These are phyloP conservation scores for Rhodotorula paludigena DNA, from an alignment of 768 basidiomycete species.

Conservation along the genomic window DNA sequence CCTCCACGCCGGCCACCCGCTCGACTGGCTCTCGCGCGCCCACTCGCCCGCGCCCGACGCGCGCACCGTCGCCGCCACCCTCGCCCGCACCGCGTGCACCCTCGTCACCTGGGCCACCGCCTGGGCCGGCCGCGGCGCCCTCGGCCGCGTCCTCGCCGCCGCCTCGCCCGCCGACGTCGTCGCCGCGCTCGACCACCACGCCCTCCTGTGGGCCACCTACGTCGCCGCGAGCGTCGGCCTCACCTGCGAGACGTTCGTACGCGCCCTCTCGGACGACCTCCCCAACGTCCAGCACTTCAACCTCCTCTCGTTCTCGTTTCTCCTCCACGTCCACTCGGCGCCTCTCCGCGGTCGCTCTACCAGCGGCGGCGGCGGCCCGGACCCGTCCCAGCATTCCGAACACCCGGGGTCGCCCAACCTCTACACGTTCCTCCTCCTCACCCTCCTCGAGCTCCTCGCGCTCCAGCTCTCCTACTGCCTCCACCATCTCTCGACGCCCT, in stretches of 20 bases:
- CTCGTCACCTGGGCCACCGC: background rate
- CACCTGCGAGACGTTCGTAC: slow-evolving; percentile 23
- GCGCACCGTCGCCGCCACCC: too few species aligned
- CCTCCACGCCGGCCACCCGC: background rate
- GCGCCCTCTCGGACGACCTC: slow-evolving; percentile 23
- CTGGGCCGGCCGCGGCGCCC: slow-evolving; percentile 1
- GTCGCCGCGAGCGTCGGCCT: slow-evolving; percentile 10
- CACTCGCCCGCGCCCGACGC: background rate
- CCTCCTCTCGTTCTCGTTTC: slow-evolving; percentile 35
- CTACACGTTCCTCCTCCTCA: slow-evolving; percentile 22
- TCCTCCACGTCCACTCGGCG: slow-evolving; percentile 33
- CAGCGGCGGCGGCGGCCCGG: background rate
- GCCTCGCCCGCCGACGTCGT: too few species aligned
- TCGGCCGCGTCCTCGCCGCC: slow-evolving; percentile 2
- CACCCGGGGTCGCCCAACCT: background rate
- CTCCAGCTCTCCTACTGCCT: slow-evolving; percentile 28
- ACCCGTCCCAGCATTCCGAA: background rate
- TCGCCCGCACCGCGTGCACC: background rate
- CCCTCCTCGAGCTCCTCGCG: slow-evolving; percentile 13
- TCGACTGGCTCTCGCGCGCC: background rate
- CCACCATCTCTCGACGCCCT: background rate
- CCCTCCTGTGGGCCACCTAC: slow-evolving; percentile 23
- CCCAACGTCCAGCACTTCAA: slow-evolving; percentile 11
- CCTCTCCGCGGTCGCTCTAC: background rate
- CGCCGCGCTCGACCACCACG: background rate